Evolutionary conservation across 1,139 yeast species (phyloP), one percentile per base, ranked within the genome.

Genomic region (Geotrichum siamense): DNA sequence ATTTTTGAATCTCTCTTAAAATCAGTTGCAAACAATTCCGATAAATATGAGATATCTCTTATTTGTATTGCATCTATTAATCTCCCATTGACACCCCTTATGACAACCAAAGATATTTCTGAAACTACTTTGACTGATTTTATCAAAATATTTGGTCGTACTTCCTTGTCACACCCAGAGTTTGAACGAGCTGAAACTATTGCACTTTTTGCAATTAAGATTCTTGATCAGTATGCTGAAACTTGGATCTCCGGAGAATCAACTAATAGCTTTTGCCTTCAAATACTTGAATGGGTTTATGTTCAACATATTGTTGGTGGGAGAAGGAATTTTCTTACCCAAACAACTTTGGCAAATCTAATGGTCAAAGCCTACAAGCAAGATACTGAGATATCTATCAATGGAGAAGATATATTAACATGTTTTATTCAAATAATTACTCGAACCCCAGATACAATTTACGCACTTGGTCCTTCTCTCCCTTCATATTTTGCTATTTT

Each of bases 151-250:
- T 23, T 41, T 6, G 45, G 45, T 16, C 35, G 33, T 23, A 35
- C 32, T 21, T 29, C 38, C 2, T 21, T 44, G 12, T 12, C 38
- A n/a, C 23, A 20, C 5, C 34, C 37, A 27, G 48, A 44, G 26
- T 44, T 44, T 44, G 48, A 41, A 25, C 23, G 45, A 5, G 30
- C 48, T 15, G 48, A 44, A 20, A 38, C 34, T 9, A 30, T 36
- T n/a, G 17, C 41, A 5, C 23, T 41, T 21, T 37, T 38, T 20
- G 36, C 38, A 20, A 34, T 41, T 19, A 38, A 33, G 5, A 19
- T 41, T n/a, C 39, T 44, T 5, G 38, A 32, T 17, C 29, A 33
- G 17, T 38, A 13, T 33, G 27, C 32, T 3, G 9, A 28, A 28
- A 17, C 39, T 6, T 44, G 47, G 47, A 39, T 38, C 8, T 8